Evolutionary conservation across 1,284 basidiomycete genomes (phyloP).

Genomic region (Malassezia cuniculi): DNA sequence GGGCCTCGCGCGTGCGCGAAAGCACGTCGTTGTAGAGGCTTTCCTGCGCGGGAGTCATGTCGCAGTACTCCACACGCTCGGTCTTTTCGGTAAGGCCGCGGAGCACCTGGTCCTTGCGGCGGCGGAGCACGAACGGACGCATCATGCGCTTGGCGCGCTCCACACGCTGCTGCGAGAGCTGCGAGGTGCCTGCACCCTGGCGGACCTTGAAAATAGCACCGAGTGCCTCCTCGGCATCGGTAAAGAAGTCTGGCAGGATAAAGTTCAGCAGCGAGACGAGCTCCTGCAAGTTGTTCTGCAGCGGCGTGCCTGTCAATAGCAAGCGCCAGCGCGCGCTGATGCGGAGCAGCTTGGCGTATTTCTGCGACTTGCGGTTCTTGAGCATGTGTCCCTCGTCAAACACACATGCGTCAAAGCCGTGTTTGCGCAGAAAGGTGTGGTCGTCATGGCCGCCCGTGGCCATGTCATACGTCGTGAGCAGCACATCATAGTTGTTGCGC

Average conservation of each 20-base stretch:
- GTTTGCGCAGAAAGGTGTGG: constrained; percentile 71
- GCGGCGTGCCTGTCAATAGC: constrained; percentile 84
- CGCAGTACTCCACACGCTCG: constrained; percentile 84
- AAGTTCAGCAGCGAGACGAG: constrained; percentile 88
- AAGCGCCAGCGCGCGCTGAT: constrained; percentile 79
- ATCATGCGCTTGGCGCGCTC: constrained; percentile 96
- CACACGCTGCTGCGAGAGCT: constrained; percentile 78
- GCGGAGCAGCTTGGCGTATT: constrained; percentile 75
- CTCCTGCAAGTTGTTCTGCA: constrained; percentile 75
- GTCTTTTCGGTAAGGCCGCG: constrained; percentile 82
- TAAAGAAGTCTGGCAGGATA: constrained; percentile 83
- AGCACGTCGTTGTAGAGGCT: constrained; percentile 75
- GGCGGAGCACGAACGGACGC: constrained; percentile 89
- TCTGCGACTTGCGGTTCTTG: constrained; percentile 91
- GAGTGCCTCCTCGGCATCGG: constrained; percentile 59
- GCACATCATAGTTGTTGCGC: constrained; percentile 70
- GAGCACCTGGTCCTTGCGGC: constrained; percentile 76
- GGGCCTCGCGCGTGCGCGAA: constrained; percentile 66
- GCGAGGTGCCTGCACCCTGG: constrained; percentile 66
- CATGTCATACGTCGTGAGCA: constrained; percentile 91
- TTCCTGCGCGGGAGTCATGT: constrained; percentile 71
- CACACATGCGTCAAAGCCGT: constrained; percentile 68
- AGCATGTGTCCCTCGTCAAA: constrained; percentile 92
- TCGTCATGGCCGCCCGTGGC: constrained; percentile 69
- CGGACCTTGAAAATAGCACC: constrained; percentile 94